Conservation (phyloP, 257 asterid species). For the Verbena officinalis region DNA sequence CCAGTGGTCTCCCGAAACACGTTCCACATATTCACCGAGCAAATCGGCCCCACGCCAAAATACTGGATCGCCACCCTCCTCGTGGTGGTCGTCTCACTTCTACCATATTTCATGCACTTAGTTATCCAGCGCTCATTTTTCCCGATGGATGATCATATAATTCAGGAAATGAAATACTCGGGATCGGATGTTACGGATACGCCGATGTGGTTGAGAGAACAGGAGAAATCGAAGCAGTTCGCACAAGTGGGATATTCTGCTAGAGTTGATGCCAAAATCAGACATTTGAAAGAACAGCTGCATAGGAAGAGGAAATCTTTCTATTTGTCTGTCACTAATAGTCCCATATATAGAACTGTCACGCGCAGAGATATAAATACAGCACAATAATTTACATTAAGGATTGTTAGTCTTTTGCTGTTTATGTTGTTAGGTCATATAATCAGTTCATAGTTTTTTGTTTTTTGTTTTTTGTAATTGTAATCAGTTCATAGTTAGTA, state of each 20-base stretch:
- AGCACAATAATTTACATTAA: slow-evolving; percentile 4
- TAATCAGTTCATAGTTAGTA: slow-evolving; percentile 4
- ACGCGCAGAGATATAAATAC: slow-evolving; percentile 25
- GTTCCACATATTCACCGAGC: slow-evolving; percentile 38
- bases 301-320: slow-evolving; percentile 48
- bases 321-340: slow-evolving; percentile 36
- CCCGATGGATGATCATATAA: slow-evolving; percentile 60
- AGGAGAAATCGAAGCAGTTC: slow-evolving; percentile 48
- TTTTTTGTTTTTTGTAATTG: slow-evolving; percentile 13
- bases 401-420: neutral
- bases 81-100: slow-evolving; percentile 40
- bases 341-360: slow-evolving; percentile 36
- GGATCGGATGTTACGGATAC: slow-evolving; percentile 41
- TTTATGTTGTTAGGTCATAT: slow-evolving; percentile 25
- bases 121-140: slow-evolving; percentile 45
- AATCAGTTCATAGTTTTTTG: neutral
- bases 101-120: slow-evolving; percentile 47
- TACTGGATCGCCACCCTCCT: slow-evolving; percentile 53
- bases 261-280: slow-evolving; percentile 66
- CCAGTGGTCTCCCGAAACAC: slow-evolving; percentile 33
- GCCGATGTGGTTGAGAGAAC: slow-evolving; percentile 66
- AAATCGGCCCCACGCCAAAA: slow-evolving; percentile 45
- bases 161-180: slow-evolving; percentile 52
- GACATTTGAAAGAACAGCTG: slow-evolving; percentile 46
- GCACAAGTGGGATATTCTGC: slow-evolving; percentile 69